These are phyloP conservation scores for Cubamyces sp. DNA, from an alignment of 768 basidiomycete species.

Conservation along the genomic window DNA sequence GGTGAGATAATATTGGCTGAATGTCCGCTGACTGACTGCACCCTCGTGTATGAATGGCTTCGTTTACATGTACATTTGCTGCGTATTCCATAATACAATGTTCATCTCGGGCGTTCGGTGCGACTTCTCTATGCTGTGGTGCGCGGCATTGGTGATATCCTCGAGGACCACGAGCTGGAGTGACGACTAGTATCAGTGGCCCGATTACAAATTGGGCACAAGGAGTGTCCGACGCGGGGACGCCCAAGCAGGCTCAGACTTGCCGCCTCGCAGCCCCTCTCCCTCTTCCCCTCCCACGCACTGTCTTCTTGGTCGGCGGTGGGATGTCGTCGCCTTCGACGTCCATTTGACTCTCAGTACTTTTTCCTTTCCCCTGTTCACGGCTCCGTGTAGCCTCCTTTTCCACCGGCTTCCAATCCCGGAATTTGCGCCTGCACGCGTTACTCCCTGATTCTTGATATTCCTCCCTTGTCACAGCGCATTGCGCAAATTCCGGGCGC, in stretches of 20 bases:
- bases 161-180: slow-evolving; percentile 4
- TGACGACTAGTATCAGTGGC: background rate
- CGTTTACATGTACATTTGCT: slow-evolving; percentile 23
- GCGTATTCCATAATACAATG: slow-evolving; percentile 17
- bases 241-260: slow-evolving; percentile 18
- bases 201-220: slow-evolving; percentile 1
- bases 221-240: background rate
- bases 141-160: background rate
- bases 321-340: slow-evolving; percentile 22
- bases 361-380: slow-evolving; percentile 25
- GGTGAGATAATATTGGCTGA: slow-evolving; percentile 3
- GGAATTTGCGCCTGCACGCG: slow-evolving; percentile 77
- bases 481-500: slow-evolving; percentile 51
- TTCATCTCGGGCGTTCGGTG: slow-evolving; percentile 20
- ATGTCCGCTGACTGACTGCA: slow-evolving; percentile 16
- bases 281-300: slow-evolving; percentile 27
- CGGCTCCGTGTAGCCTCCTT: slow-evolving; percentile 16
- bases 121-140: slow-evolving; percentile 6
- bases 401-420: slow-evolving; percentile 52
- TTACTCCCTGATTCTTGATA: slow-evolving; percentile 83
- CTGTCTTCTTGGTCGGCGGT: slow-evolving; percentile 21
- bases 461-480: slow-evolving; percentile 75
- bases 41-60: slow-evolving; percentile 13
- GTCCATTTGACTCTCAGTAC: slow-evolving; percentile 6
- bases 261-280: slow-evolving; percentile 22